Conservation (phyloP, 306 rosid genomes). For the Acmispon strigosus region DNA sequence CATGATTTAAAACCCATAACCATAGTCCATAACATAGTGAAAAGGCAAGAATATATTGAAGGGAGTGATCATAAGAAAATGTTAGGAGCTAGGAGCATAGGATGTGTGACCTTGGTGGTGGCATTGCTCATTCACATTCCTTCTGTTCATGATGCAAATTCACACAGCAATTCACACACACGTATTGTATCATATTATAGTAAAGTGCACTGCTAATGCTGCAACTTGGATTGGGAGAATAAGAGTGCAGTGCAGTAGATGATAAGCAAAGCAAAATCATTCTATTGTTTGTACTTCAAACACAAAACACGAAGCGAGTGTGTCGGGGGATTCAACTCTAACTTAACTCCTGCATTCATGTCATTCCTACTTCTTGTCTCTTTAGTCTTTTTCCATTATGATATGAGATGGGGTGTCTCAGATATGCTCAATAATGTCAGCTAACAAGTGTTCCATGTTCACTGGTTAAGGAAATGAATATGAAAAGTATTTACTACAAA, state of each 20-base stretch:
- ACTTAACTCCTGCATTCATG: neutral
- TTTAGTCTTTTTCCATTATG: too few relatives aligned
- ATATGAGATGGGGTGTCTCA: too few relatives aligned
- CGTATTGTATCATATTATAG: neutral
- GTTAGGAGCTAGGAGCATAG: conserved; percentile 2
- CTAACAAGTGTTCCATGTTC: too few relatives aligned
- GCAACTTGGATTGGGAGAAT: neutral
- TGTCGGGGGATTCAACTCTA: conserved; percentile 3
- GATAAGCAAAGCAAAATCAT: conserved; percentile 19
- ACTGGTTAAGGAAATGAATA: too few relatives aligned
- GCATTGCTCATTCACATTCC: conserved; percentile 16
- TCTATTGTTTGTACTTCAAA: conserved; percentile 14
- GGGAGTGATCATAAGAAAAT: neutral
- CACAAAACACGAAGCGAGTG: neutral
- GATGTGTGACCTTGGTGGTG: conserved; percentile 54
- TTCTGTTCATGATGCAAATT: conserved; percentile 31
- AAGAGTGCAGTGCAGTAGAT: conserved; percentile 22
- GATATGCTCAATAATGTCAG: too few relatives aligned
- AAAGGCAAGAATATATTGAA: neutral
- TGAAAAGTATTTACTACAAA: too few relatives aligned
- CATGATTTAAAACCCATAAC: neutral
- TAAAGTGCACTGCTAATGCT: neutral
- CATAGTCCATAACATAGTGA: neutral
- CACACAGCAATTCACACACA: neutral
- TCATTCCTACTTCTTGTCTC: neutral